Percentiles rank a stretch among this genome's conserved stretches.
Conservation (phyloP, 345 rosid genomes). For the Dipteronia dyeriana region DNA sequence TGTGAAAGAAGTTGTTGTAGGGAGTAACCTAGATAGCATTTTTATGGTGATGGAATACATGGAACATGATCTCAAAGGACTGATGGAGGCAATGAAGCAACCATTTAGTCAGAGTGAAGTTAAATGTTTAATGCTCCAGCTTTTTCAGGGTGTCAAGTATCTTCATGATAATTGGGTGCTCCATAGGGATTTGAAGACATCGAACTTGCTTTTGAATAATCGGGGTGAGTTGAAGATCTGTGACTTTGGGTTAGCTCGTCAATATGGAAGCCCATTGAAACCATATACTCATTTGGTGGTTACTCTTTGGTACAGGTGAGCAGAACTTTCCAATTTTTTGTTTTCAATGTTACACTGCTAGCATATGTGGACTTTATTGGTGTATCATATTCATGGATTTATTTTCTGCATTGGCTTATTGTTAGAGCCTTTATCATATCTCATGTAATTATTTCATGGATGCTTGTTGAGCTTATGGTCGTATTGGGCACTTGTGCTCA, state of each 20-base stretch:
- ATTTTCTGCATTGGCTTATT: not conserved
- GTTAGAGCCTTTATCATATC: not conserved
- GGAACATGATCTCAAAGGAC: conserved; percentile 97
- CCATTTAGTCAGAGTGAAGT: conserved; percentile 99
- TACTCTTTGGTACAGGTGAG: conserved; percentile 99
- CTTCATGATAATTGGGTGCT: conserved; percentile 99
- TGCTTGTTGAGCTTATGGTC: conserved; percentile 4
- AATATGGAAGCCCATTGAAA: conserved; percentile 94
- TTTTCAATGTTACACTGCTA: not conserved
- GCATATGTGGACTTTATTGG: not conserved
- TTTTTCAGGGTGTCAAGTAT: conserved; percentile 88
- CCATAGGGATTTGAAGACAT: conserved; percentile 96
- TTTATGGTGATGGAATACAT: conserved; percentile 99
- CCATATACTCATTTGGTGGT: conserved; percentile 99
- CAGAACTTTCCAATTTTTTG: not conserved
- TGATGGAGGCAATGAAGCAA: conserved; percentile 98
- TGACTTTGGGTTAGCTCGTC: conserved; percentile 99
- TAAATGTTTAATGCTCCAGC: conserved; percentile 96
- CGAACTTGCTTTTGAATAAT: conserved; percentile 92
- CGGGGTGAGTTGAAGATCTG: conserved; percentile 97
- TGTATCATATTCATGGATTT: not conserved
- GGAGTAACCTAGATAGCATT: conserved; percentile 90
- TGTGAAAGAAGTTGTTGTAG: conserved; percentile 98
- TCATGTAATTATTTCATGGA: not conserved
- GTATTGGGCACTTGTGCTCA: not conserved